phyloP scores from a whole-genome alignment of 2,329 filamentous ascomycete genomes.

The Alternaria longipes region DNA sequence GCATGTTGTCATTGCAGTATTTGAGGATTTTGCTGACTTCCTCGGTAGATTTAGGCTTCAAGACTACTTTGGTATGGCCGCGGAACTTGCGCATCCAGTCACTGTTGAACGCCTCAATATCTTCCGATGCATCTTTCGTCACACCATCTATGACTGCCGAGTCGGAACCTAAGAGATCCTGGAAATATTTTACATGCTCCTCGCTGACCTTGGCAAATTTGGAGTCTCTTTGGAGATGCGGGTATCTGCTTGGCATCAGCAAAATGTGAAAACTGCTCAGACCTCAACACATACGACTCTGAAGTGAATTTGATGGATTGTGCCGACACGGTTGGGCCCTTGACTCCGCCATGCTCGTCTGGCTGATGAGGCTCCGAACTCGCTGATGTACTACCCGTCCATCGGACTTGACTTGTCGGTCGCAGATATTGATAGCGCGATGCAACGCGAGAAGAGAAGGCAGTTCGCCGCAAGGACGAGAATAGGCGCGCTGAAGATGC shows the following conservation, averaged over 20 bases:
- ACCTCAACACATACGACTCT: conserved; percentile 66
- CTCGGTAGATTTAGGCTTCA: conserved; percentile 84
- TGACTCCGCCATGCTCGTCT: conserved; percentile 46
- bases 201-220: conserved; percentile 76
- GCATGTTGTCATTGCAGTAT: conserved; percentile 92
- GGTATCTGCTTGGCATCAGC: conserved; percentile 62
- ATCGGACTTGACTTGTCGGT: conserved; percentile 47
- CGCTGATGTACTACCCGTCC: conserved; percentile 50
- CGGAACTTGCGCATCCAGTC: conserved; percentile 99
- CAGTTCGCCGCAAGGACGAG: conserved; percentile 45
- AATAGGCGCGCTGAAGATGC: conserved; percentile 47
- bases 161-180: conserved; percentile 77
- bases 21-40: conserved; percentile 90
- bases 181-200: conserved; percentile 86
- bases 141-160: conserved; percentile 87
- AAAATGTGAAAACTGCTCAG: background rate
- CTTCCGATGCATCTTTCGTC: conserved; percentile 75
- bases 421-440: conserved; percentile 34
- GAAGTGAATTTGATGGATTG: conserved; percentile 77
- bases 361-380: conserved; percentile 54
- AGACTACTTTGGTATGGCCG: conserved; percentile 84
- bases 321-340: conserved; percentile 45
- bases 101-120: conserved; percentile 90
- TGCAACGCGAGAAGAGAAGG: conserved; percentile 36
- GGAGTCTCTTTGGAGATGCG: conserved; percentile 79